Base-by-base conservation (phyloP, 1,139 yeast species). In the Diutina catenulata region DNA sequence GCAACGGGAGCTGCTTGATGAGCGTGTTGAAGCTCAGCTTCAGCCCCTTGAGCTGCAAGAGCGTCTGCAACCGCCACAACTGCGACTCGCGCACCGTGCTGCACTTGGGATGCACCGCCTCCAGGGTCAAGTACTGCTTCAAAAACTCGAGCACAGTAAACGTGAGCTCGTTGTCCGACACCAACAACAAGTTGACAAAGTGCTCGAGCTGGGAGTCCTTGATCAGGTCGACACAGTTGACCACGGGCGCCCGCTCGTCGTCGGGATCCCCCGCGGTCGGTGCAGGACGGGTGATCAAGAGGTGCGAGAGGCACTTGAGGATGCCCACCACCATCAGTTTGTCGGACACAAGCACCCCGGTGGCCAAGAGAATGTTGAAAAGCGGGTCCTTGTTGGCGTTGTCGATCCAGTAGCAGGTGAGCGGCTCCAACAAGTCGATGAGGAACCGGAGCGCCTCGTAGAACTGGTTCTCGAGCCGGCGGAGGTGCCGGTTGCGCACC, bases 401-500 rank as follows among this genome's bases (percentile, higher is more conserved):
- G 26, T 93, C 91, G 11, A 86, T 77, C 47, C 83, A 69, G 55
- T 83, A 84, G 38, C 95, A 81, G 5, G 91, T 78, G 36, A 87
- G 72, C 2, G 91, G 79, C 53, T 91, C 98, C 39, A 84, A 70
- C 32, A 88, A 70, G 54, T 91, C 98, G 40, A 87, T 59, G 21
- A 79, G 63, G 53, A 82, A 86, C 42, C 70, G 74, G 39, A 80
- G 64, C 36, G 81, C 62, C 55, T 91, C 98, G 38, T 51, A 52
- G 46, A 65, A 63, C 42, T 69, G 73, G 55, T 58, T 57, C 28
- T 61, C 57, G 43, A 48, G 58, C 37, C 49, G 45, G n/a, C 42
- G 40, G 42, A 63, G 50, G n/a, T 45, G 43, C 32, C 45, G 40
- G 35, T 42, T 40, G 14, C 40, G 43, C 39, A 38, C 47, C 28